Percentiles rank a stretch among this genome's conserved stretches.
Conservation (phyloP, 2,329 filamentous ascomycete genomes). For the Teratosphaeria viscida region DNA sequence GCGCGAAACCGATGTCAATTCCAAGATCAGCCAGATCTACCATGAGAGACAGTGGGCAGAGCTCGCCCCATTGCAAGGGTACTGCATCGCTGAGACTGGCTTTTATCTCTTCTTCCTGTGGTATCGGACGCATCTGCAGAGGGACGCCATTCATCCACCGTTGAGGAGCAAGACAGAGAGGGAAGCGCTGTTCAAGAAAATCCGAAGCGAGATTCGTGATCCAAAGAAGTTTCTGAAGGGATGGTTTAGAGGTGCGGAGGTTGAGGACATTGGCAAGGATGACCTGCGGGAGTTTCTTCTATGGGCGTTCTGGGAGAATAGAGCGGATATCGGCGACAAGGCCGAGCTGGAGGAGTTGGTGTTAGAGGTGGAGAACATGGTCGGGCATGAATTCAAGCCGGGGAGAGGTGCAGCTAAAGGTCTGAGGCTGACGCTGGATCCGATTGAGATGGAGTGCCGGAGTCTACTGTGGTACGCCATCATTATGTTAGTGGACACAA, state of each 20-base stretch:
- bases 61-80: slow-evolving; percentile 12
- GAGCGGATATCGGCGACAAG: slow-evolving; percentile 48
- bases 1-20: not conserved
- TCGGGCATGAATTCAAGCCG: slow-evolving; percentile 41
- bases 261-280: slow-evolving; percentile 51
- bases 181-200: slow-evolving; percentile 45
- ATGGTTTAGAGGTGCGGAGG: slow-evolving; percentile 56
- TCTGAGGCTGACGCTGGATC: slow-evolving; percentile 57
- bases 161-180: slow-evolving; percentile 39
- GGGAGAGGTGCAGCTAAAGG: slow-evolving; percentile 48
- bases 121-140: slow-evolving; percentile 42
- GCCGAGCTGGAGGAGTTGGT: slow-evolving; percentile 48
- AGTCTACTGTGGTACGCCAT: slow-evolving; percentile 54
- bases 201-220: slow-evolving; percentile 45
- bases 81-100: slow-evolving; percentile 40
- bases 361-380: slow-evolving; percentile 41
- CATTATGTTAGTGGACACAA: slow-evolving; percentile 43
- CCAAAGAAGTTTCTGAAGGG: slow-evolving; percentile 46
- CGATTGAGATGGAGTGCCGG: slow-evolving; percentile 49
- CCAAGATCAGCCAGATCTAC: not conserved
- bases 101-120: slow-evolving; percentile 48
- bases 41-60: not conserved
- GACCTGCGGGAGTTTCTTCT: slow-evolving; percentile 56
- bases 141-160: slow-evolving; percentile 41
- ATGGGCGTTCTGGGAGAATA: slow-evolving; percentile 58